phyloP scores from a whole-genome alignment of 2,329 filamentous ascomycete species.

The Fusarium nelsonii region DNA sequence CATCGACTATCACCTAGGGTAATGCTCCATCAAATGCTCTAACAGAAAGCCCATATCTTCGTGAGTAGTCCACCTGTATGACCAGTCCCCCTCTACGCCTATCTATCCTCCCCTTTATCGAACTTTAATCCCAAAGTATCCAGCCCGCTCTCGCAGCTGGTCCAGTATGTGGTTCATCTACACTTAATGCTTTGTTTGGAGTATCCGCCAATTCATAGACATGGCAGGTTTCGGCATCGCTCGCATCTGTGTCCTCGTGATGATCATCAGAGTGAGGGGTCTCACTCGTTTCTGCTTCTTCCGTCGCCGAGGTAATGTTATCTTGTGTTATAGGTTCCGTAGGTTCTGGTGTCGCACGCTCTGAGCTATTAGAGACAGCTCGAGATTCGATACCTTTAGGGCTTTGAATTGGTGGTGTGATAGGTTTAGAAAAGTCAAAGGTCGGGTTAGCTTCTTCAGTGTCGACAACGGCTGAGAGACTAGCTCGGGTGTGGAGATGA shows the following conservation, averaged over 20 bases:
- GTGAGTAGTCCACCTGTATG: background rate
- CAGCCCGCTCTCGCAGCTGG: slow-evolving; percentile 38
- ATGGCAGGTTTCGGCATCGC: slow-evolving; percentile 51
- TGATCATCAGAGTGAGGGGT: slow-evolving; percentile 51
- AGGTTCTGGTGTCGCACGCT: slow-evolving; percentile 26
- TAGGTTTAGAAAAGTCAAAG: slow-evolving; percentile 56
- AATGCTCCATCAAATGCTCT: slow-evolving; percentile 1
- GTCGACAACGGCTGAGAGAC: slow-evolving; percentile 29
- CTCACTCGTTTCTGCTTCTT: slow-evolving; percentile 53
- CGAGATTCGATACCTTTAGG: background rate
- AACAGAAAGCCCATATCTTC: background rate
- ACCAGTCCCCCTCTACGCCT: no score
- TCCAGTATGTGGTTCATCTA: slow-evolving; percentile 14
- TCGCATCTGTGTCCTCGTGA: slow-evolving; percentile 52
- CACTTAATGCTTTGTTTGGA: slow-evolving; percentile 6
- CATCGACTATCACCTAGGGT: background rate
- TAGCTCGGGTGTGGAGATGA: slow-evolving; percentile 48
- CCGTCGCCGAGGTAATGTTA: slow-evolving; percentile 43
- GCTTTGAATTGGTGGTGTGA: slow-evolving; percentile 41
- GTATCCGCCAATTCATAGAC: slow-evolving; percentile 17
- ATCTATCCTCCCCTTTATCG: background rate
- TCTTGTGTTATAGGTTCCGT: slow-evolving; percentile 14
- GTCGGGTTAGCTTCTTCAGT: slow-evolving; percentile 30
- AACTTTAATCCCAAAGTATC: slow-evolving; percentile 41
- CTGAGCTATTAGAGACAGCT: slow-evolving; percentile 9